Evolutionary conservation across 2,329 filamentous ascomycete species (phyloP), one percentile per base, ranked within the genome.

Genomic region (Gnomoniopsis sp.): DNA sequence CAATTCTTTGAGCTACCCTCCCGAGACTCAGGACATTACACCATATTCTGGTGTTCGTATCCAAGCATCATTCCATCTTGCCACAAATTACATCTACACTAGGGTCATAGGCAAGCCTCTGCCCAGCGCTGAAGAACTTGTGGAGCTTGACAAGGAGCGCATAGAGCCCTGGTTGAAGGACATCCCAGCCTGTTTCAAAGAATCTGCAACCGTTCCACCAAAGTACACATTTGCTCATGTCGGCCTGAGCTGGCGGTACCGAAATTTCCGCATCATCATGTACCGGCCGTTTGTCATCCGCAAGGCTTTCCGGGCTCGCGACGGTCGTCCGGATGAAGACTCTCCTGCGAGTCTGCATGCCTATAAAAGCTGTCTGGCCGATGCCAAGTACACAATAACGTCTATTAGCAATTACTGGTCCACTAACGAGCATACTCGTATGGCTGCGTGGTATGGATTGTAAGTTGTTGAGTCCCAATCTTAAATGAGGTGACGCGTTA

Each of bases 221-320:
- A 70, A 71, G 46, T 79, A 74, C 55, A 67, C 70, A 0, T 70
- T 77, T 12, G 69, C 72, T 1, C 74, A 78, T 23, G 71, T 71
- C 3, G 72, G 79, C 21, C 75, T 78, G 67, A 69, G 69, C 50
- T 79, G 77, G 74, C 70, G 77, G 14, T 69, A 70, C 43, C 70
- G 74, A 7, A 80, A 80, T 55, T 68, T 80, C 43, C 71, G 75
- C 19, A 77, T 80, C 63, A 75, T 80, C 54, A 77, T 79, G 71
- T 79, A 78, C 60, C 68, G 77, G 3, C 74, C 77, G 0, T 78
- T 77, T 52, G 72, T 80, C 19, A 76, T 79, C 23, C 72, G 74
- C 3, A 70, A 68, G 55, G 72, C 66, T 21, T 66, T 71, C 33
- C 67, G 62, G 56, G 59, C 55, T 33, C 67, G 64, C 26, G 63